Conservation (phyloP, 371 early-diverging fungal genomes). For the Lichtheimia corymbifera region DNA sequence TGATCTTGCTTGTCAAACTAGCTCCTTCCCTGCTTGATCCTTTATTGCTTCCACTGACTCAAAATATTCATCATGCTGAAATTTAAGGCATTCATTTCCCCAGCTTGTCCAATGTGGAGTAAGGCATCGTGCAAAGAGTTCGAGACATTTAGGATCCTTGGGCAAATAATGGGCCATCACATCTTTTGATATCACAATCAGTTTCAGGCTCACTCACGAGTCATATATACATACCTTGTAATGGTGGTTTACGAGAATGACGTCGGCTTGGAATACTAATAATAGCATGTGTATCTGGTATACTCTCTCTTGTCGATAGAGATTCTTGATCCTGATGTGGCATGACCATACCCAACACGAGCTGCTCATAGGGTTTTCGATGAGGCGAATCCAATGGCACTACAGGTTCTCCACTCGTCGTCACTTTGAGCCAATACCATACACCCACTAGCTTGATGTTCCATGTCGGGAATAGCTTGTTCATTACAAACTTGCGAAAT, state of each 20-base stretch:
- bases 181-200: constrained; percentile 17
- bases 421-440: constrained; percentile 75
- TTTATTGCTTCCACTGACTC: neutral
- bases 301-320: neutral
- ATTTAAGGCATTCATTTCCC: constrained; percentile 78
- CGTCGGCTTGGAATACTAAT: constrained; percentile 57
- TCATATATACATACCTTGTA: constrained; percentile 31
- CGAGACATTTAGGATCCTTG: constrained; percentile 46
- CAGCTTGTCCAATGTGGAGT: constrained; percentile 67
- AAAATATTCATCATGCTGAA: constrained; percentile 50
- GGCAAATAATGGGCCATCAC: constrained; percentile 24
- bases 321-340: neutral
- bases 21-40: neutral
- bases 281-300: constrained; percentile 27
- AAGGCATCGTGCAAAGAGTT: constrained; percentile 74
- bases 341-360: constrained; percentile 49
- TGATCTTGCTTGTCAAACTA: neutral
- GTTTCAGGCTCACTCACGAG: neutral
- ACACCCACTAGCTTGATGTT: constrained; percentile 52
- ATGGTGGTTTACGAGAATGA: constrained; percentile 75
- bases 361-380: constrained; percentile 70
- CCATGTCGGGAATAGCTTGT: constrained; percentile 75
- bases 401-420: constrained; percentile 53
- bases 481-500: constrained; percentile 52
- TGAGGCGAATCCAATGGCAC: constrained; percentile 55